Evolutionary conservation across 2,329 filamentous ascomycete genomes (phyloP), one percentile per base, ranked within the genome.

Genomic region (Verticillium klebahnii): DNA sequence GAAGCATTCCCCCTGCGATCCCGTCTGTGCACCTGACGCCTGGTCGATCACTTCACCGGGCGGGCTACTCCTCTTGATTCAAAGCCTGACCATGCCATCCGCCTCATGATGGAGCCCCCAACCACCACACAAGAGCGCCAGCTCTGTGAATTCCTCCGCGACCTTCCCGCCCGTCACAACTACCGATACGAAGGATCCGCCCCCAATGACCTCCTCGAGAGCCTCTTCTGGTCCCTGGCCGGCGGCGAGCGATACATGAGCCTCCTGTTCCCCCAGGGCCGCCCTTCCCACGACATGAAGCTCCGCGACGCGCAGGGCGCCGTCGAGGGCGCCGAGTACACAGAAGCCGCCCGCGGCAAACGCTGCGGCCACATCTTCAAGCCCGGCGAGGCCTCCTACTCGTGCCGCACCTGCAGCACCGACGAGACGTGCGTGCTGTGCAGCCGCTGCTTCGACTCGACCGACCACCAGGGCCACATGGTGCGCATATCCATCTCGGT

Each of bases 311-410:
- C 93, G 17, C 96, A 99, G 73, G 94, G 93, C 19, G 92, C 92
- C n/a, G 83, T 92, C 62, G 93, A 97, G 71, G 94, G 95, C 12
- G 92, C 94, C 36, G 96, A 99, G 74, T 99, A 98, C 73, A 95
- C 92, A 23, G 90, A 94, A 67, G 90, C 91, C 7, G 95, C 95
- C 15, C 87, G 92, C 67, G 95, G 96, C 61, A 96, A 96, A 76
- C 89, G 93, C 56, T 99, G 95, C 74, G 96, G 95, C 4, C 96
- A 99, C 79, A 98, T 99, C 65, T 97, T 99, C 83, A 94, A 94
- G 77, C 84, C 86, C 15, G 95, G 94, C 58, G 95, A 99, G 79
- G 93, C 93, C 61, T 94, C 92, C 63, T 99, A 98, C 74, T 85
- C 90, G 69, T 99, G 95, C 82, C 90, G 93, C 69, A 98, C 94